Evolutionary conservation across 768 basidiomycete genomes (phyloP).

Genomic region (Agrocybe pediades): DNA sequence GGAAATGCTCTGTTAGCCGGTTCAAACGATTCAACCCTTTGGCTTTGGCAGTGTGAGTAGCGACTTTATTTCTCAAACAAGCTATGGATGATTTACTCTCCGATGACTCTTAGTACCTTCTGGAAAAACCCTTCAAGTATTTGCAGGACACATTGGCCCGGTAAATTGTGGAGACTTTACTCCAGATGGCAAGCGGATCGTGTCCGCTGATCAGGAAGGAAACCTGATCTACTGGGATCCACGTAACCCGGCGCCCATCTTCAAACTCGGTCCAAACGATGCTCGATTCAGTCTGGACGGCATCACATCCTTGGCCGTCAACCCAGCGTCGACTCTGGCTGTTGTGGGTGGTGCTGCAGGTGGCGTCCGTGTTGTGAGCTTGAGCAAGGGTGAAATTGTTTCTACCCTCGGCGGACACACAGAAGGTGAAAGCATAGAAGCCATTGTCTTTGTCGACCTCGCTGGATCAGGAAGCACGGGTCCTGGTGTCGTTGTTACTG

Average conservation of each 20-base stretch:
- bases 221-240: constrained; percentile 92
- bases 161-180: constrained; percentile 91
- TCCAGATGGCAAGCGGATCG: constrained; percentile 89
- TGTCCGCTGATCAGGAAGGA: constrained; percentile 85
- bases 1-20: constrained; percentile 88
- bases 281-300: constrained; percentile 79
- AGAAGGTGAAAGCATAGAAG: constrained; percentile 88
- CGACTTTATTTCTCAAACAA: neutral
- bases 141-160: constrained; percentile 85
- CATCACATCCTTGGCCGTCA: constrained; percentile 85
- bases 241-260: constrained; percentile 70
- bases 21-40: constrained; percentile 89
- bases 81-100: constrained; percentile 2
- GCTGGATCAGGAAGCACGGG: constrained; percentile 49
- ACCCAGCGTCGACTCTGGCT: constrained; percentile 85
- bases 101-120: constrained; percentile 71
- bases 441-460: constrained; percentile 81
- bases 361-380: constrained; percentile 82
- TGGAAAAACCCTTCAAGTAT: constrained; percentile 94
- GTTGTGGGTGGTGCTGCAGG: constrained; percentile 89
- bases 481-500: constrained; percentile 74
- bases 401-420: constrained; percentile 79
- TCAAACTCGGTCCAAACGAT: constrained; percentile 75
- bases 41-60: constrained; percentile 95
- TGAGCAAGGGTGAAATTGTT: constrained; percentile 85